A percentile compares a stretch with the other conserved stretches of the same genome.
phyloP scores from a whole-genome alignment of 352 stramenopile genomes.

The Thalassiosira sp. region DNA sequence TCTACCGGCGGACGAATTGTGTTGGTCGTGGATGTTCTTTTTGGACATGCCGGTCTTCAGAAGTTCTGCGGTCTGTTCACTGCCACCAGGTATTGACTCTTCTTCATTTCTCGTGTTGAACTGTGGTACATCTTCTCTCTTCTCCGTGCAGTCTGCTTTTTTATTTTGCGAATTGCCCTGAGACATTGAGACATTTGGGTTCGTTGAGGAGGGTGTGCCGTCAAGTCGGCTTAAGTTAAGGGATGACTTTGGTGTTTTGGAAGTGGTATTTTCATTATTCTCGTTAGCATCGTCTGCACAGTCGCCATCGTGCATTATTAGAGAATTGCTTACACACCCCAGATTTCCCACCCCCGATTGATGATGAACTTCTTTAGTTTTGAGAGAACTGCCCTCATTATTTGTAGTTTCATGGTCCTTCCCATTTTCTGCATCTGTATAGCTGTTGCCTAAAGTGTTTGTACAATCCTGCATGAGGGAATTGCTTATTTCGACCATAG shows the following conservation, averaged over 20 bases:
- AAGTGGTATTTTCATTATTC: neutral
- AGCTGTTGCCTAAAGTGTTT: too few species aligned
- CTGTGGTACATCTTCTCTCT: neutral
- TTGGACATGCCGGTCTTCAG: neutral
- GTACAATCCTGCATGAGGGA: too few species aligned
- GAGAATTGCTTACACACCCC: neutral
- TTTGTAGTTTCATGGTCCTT: too few species aligned
- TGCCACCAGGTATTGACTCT: neutral
- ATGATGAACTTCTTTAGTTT: neutral
- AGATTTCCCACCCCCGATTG: neutral
- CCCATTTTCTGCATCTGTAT: too few species aligned
- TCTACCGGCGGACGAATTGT: too few species aligned
- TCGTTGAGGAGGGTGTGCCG: neutral
- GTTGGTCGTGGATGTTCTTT: neutral
- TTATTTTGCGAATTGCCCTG: neutral
- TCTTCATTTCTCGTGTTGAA: neutral
- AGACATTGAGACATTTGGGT: neutral
- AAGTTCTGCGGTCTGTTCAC: neutral
- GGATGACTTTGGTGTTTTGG: neutral
- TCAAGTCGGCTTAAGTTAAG: neutral
- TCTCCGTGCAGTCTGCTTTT: neutral
- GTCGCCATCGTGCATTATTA: neutral
- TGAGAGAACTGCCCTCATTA: neutral
- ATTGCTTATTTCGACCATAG: neutral
- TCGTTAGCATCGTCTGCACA: neutral